Percentiles rank a stretch among this genome's conserved stretches.
Evolutionary conservation across 129 eudicot genomes (phyloP).

Genomic region (Mikania micrantha): DNA sequence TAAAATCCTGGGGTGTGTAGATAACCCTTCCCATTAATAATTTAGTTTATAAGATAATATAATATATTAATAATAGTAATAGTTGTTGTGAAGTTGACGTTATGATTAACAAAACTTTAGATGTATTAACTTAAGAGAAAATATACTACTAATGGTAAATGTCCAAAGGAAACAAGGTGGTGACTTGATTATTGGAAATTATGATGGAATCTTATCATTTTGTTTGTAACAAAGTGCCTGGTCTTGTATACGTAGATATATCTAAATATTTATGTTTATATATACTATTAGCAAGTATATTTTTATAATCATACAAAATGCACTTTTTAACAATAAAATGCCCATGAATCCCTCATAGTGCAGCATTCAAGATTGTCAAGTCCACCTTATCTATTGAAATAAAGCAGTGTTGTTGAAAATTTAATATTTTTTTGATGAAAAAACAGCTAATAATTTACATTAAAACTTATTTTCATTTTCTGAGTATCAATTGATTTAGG

Average conservation of each 20-base stretch:
- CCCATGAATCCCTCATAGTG: too few species aligned
- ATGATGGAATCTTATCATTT: slow-evolving; percentile 6
- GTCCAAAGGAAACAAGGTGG: slow-evolving; percentile 1
- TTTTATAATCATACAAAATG: too few species aligned
- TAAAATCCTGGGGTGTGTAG: too few species aligned
- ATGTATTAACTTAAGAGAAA: slow-evolving; percentile 9
- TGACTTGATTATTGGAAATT: background rate
- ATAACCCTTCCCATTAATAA: too few species aligned
- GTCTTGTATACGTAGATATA: too few species aligned
- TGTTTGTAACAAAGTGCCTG: slow-evolving; percentile 1
- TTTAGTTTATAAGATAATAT: background rate
- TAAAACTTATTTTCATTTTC: background rate
- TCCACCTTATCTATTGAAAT: too few species aligned
- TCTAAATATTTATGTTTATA: too few species aligned
- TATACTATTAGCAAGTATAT: too few species aligned
- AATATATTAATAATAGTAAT: background rate
- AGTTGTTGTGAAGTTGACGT: background rate
- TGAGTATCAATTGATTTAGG: background rate
- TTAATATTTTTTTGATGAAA: too few species aligned
- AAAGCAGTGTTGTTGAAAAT: too few species aligned
- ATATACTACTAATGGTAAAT: slow-evolving; percentile 9
- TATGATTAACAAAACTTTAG: background rate
- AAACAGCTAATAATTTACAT: background rate
- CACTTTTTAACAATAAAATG: too few species aligned
- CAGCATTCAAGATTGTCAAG: too few species aligned